phyloP scores from a whole-genome alignment of 2,329 filamentous ascomycete species.

The Claviceps sp. region DNA sequence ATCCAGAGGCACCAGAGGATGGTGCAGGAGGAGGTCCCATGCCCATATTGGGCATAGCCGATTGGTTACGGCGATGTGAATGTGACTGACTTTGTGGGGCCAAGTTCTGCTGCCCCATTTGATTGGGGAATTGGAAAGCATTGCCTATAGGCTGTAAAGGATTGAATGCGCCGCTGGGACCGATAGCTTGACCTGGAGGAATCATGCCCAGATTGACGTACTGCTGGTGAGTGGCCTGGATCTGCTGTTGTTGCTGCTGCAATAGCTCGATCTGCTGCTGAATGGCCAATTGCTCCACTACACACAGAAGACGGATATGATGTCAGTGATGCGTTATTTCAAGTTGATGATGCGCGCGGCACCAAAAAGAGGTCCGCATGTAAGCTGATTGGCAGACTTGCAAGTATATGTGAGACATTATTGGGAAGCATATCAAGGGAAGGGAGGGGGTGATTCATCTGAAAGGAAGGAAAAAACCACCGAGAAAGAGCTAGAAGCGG shows the following conservation, averaged over 20 bases:
- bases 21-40: slow-evolving; percentile 84
- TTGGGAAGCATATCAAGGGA: background rate
- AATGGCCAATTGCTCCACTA: slow-evolving; percentile 94
- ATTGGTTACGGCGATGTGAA: slow-evolving; percentile 95
- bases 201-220: slow-evolving; percentile 97
- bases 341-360: background rate
- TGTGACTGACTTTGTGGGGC: slow-evolving; percentile 63
- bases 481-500: background rate
- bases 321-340: background rate
- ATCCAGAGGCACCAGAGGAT: slow-evolving; percentile 76
- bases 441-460: background rate
- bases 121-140: slow-evolving; percentile 79
- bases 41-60: slow-evolving; percentile 82
- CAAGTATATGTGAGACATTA: background rate
- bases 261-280: slow-evolving; percentile 96
- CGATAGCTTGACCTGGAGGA: slow-evolving; percentile 64
- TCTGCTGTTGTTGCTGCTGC: slow-evolving; percentile 96
- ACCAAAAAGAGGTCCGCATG: background rate
- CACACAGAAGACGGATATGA: slow-evolving; percentile 6
- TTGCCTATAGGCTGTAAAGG: slow-evolving; percentile 70
- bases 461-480: background rate
- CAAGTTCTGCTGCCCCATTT: slow-evolving; percentile 63
- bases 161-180: slow-evolving; percentile 57
- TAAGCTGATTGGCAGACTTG: background rate
- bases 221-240: slow-evolving; percentile 91